These are phyloP conservation scores for Begonia loranthoides DNA, from an alignment of 306 rosid genomes.

Conservation along the genomic window DNA sequence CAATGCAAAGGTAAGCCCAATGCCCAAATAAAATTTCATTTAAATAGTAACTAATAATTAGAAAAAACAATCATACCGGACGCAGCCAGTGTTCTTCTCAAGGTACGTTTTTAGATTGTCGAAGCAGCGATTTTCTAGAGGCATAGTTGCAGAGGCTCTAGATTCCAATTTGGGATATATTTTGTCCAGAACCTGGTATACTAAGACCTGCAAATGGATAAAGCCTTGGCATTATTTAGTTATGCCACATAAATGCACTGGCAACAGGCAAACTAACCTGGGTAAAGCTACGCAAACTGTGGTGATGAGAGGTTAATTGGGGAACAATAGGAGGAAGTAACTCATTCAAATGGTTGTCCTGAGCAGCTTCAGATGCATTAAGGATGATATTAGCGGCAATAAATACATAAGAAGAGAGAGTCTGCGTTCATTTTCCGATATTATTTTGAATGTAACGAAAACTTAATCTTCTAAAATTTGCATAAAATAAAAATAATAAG, in stretches of 20 bases:
- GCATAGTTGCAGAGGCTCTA: slow-evolving; percentile 25
- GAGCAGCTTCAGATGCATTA: slow-evolving; percentile 64
- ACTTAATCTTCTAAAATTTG: neutral
- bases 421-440: slow-evolving; percentile 42
- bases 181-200: slow-evolving; percentile 61
- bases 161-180: slow-evolving; percentile 41
- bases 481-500: slow-evolving; percentile 1
- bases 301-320: slow-evolving; percentile 84
- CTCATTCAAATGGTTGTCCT: slow-evolving; percentile 58
- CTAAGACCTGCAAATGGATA: slow-evolving; percentile 55
- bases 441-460: slow-evolving; percentile 3
- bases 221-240: slow-evolving; percentile 6
- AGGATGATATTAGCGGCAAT: slow-evolving; percentile 79
- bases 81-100: slow-evolving; percentile 64
- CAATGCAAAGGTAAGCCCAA: too few relatives aligned
- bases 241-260: neutral
- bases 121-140: slow-evolving; percentile 80
- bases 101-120: slow-evolving; percentile 73
- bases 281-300: slow-evolving; percentile 92
- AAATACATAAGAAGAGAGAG: slow-evolving; percentile 86
- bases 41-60: too few relatives aligned
- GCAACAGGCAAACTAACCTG: slow-evolving; percentile 46
- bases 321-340: slow-evolving; percentile 93
- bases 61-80: slow-evolving; percentile 37
- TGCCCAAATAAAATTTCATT: too few relatives aligned